Base-by-base conservation (phyloP, 225 moss, liverwort and hornwort species). In the Sphagnum tenellum region DNA sequence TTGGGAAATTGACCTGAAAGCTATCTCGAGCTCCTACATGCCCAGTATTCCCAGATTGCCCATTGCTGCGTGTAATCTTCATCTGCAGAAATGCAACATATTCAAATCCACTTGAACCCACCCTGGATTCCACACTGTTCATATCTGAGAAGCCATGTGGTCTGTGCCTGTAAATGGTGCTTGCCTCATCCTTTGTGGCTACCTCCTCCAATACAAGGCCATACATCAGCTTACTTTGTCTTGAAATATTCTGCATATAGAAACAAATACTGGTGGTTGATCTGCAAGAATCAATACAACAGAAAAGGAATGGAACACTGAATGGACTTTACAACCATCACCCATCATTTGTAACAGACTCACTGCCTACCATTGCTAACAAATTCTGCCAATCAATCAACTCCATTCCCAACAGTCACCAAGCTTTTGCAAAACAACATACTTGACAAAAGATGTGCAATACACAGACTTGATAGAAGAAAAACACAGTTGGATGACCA, bases 131-230 rank as follows among this genome's bases (percentile, higher is more conserved):
- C 8, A 6, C 8, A 69, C 61, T 10, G 13, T 53, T 60, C 61
- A 29, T 61, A 48, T 63, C 46, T 62, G 61, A 4, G 4, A 4
- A 7, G 29, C 48, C 46, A 49, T 52, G 52, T 2, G 52, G n/a
- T 61, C 66, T 66, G 45, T 63, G 62, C 45, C 74, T 83, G 67
- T 73, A 74, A 57, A 86, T 80, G 9, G 78, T 76, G 53, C 86
- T 82, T 64, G 67, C 60, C 12, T 76, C 70, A 61, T 86, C 86
- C 66, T 83, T 74, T 56, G 86, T 78, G 49, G 86, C 83, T 14
- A 86, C 83, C 76, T 86, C 86, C 68, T 86, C 86, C 44, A 86
- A 60, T 10, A 80, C 86, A 53, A 81, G 63, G 68, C 86, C 86
- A 59, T 86, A 86, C 14, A 73, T 69, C 9, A 86, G 59, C 63